These are phyloP conservation scores for Sicyos edulis DNA, from an alignment of 306 rosid species.

Conservation along the genomic window DNA sequence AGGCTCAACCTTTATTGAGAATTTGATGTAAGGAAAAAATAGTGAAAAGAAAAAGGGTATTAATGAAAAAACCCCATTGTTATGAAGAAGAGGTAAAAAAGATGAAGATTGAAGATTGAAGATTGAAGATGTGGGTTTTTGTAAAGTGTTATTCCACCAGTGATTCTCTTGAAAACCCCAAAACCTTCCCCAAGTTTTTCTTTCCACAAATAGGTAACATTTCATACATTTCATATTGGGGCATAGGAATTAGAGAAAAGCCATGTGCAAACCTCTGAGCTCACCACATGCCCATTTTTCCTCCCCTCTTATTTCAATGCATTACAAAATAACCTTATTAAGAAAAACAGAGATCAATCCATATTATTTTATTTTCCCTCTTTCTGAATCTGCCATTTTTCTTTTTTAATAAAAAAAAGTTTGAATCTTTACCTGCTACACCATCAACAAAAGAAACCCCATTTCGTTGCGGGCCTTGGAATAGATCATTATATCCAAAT, in stretches of 20 bases:
- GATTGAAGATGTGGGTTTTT: neutral
- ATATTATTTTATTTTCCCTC: neutral
- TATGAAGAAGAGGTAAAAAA: neutral
- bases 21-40: neutral
- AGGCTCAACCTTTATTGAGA: neutral
- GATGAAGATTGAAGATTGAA: too few relatives aligned
- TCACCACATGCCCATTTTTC: neutral
- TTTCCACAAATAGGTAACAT: conserved; percentile 27
- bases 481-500: neutral
- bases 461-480: neutral
- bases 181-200: conserved; percentile 23
- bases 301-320: conserved; percentile 18
- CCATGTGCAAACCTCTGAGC: conserved; percentile 71
- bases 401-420: neutral
- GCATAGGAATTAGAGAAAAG: conserved; percentile 48
- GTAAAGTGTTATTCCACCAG: conserved; percentile 27
- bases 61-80: conserved; percentile 13
- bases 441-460: neutral
- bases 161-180: conserved; percentile 51
- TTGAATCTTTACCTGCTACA: neutral
- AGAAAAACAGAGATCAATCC: neutral
- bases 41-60: neutral
- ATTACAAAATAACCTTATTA: neutral
- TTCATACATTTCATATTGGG: conserved; percentile 5
- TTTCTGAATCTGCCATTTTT: conserved; percentile 14